phyloP scores from a whole-genome alignment of 352 stramenopile species.

The Peronospora belbahrii region DNA sequence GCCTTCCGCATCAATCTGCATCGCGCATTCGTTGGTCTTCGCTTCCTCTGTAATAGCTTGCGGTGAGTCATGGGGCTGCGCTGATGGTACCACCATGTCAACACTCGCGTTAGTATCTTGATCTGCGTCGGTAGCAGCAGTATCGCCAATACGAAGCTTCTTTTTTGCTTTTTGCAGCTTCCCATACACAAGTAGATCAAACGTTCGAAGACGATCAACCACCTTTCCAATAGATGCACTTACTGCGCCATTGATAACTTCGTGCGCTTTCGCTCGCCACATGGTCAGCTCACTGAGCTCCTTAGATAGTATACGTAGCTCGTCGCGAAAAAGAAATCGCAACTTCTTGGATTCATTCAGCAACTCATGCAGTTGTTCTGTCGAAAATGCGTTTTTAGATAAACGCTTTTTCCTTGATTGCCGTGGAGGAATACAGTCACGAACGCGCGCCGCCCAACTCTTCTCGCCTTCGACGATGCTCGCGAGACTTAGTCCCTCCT shows the following conservation, averaged over 20 bases:
- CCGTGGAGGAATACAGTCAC: slow-evolving; percentile 60
- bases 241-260: slow-evolving; percentile 37
- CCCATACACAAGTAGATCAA: slow-evolving; percentile 55
- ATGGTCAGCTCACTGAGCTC: slow-evolving; percentile 56
- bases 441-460: slow-evolving; percentile 59
- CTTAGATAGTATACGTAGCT: slow-evolving; percentile 62
- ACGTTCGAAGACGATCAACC: slow-evolving; percentile 40
- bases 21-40: slow-evolving; percentile 6
- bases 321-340: slow-evolving; percentile 68
- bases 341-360: slow-evolving; percentile 48
- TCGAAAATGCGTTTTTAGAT: slow-evolving; percentile 50
- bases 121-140: background rate
- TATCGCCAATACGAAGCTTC: slow-evolving; percentile 29
- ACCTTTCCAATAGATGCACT: slow-evolving; percentile 30
- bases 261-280: slow-evolving; percentile 59
- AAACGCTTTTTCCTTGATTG: slow-evolving; percentile 77
- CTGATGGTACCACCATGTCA: slow-evolving; percentile 10
- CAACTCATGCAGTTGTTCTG: slow-evolving; percentile 46
- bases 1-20: slow-evolving; percentile 25
- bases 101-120: background rate
- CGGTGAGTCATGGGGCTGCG: background rate
- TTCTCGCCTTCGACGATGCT: slow-evolving; percentile 51
- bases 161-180: slow-evolving; percentile 50
- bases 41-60: slow-evolving; percentile 14
- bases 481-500: slow-evolving; percentile 51